phyloP scores from a whole-genome alignment of 2,329 filamentous ascomycete genomes.

The Botrytis byssoidea region DNA sequence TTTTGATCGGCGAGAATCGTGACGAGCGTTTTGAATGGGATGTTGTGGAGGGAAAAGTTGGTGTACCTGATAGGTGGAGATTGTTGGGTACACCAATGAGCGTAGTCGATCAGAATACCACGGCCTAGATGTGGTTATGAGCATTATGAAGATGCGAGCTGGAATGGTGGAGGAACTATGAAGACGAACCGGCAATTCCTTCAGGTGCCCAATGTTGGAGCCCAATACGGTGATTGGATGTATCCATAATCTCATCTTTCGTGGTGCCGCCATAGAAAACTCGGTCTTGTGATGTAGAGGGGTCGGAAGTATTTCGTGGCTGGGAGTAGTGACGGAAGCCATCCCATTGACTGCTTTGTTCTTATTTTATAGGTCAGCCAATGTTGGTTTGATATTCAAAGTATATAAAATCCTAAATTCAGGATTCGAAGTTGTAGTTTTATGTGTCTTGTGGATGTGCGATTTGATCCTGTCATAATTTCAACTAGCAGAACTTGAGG shows the following conservation, averaged over 20 bases:
- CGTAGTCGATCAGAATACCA: conserved; percentile 53
- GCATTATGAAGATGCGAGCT: not conserved
- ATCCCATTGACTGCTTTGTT: conserved; percentile 53
- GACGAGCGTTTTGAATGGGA: conserved; percentile 37
- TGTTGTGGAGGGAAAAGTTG: conserved; percentile 46
- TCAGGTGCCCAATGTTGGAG: conserved; percentile 49
- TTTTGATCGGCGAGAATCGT: conserved; percentile 40
- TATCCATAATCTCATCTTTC: conserved; percentile 46
- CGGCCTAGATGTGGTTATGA: conserved; percentile 40
- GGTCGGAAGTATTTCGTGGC: conserved; percentile 36
- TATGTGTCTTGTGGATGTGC: no score
- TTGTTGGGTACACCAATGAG: conserved; percentile 53
- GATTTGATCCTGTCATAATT: no score
- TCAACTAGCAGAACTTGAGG: not conserved
- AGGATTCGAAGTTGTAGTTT: not conserved
- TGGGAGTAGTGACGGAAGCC: conserved; percentile 50
- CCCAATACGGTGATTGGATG: conserved; percentile 46
- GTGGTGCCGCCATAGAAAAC: conserved; percentile 52
- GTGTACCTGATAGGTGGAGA: conserved; percentile 51
- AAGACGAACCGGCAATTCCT: conserved; percentile 44
- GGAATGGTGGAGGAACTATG: not conserved
- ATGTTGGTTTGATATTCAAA: not conserved
- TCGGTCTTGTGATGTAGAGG: conserved; percentile 37
- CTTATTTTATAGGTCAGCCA: conserved; percentile 22
- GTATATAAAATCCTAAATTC: no score